phyloP scores from a whole-genome alignment of 495 filamentous ascomycete species.

The Pyronema domesticum region DNA sequence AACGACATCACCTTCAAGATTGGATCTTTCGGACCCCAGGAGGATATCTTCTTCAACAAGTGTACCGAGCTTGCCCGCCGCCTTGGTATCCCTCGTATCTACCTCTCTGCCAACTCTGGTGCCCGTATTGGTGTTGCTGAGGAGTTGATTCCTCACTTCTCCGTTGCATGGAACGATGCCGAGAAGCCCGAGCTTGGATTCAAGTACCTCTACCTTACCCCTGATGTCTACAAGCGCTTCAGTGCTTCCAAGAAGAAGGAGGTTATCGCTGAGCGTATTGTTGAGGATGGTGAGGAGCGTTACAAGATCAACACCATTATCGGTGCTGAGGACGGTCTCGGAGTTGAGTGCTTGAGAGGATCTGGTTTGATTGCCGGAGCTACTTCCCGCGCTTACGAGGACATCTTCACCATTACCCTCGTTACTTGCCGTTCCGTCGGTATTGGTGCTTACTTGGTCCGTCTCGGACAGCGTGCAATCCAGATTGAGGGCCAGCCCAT shows the following conservation, averaged over 20 bases:
- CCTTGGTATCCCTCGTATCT: slow-evolving; percentile 88
- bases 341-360: slow-evolving; percentile 92
- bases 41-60: slow-evolving; percentile 98
- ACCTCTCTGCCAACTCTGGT: slow-evolving; percentile 98
- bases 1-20: slow-evolving; percentile 99
- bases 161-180: slow-evolving; percentile 84
- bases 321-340: slow-evolving; percentile 85
- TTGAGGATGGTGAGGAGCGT: slow-evolving; percentile 73
- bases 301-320: slow-evolving; percentile 91
- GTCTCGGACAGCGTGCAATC: slow-evolving; percentile 91
- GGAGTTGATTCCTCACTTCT: slow-evolving; percentile 91
- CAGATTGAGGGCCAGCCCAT: slow-evolving; percentile 99
- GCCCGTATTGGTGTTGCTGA: slow-evolving; percentile 93
- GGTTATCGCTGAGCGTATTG: slow-evolving; percentile 76
- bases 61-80: slow-evolving; percentile 89
- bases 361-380: slow-evolving; percentile 97
- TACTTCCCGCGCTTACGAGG: slow-evolving; percentile 90
- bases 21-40: slow-evolving; percentile 85
- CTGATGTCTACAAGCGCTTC: slow-evolving; percentile 72
- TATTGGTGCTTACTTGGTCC: slow-evolving; percentile 97
- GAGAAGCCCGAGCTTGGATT: slow-evolving; percentile 76
- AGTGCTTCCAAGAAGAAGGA: slow-evolving; percentile 61
- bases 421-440: slow-evolving; percentile 94
- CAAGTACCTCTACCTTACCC: slow-evolving; percentile 93
- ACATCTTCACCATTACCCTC: slow-evolving; percentile 96